These are phyloP conservation scores for Jamesozyma hellenica DNA, from an alignment of 805 yeast genomes.

Conservation along the genomic window DNA sequence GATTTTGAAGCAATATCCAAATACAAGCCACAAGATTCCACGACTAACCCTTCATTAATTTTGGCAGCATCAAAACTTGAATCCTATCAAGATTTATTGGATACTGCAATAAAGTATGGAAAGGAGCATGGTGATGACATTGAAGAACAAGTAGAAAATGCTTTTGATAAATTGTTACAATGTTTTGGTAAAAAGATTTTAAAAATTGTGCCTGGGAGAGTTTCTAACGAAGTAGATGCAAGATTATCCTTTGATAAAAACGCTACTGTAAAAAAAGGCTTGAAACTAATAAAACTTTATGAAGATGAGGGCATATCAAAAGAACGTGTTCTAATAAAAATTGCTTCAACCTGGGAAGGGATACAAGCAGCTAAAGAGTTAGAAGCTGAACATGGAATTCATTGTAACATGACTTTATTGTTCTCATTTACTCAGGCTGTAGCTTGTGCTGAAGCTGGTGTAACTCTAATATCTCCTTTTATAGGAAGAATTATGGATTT, in stretches of 20 bases:
- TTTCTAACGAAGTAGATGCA: conserved; percentile 96
- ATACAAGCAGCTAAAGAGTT: conserved; percentile 95
- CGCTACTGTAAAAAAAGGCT: conserved; percentile 85
- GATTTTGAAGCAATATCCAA: conserved; percentile 95
- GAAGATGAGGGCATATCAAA: conserved; percentile 71
- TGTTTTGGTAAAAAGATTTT: conserved; percentile 92
- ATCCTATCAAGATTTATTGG: conserved; percentile 79
- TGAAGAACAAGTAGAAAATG: conserved; percentile 57
- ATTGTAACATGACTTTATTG: conserved; percentile 86
- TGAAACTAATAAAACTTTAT: conserved; percentile 78
- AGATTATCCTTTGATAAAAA: conserved; percentile 91
- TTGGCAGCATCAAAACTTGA: conserved; percentile 87
- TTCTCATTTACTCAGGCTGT: conserved; percentile 95
- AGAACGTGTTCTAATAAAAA: conserved; percentile 86
- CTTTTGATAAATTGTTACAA: conserved; percentile 82
- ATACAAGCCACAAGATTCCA: conserved; percentile 97
- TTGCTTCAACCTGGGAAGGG: conserved; percentile 98
- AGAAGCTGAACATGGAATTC: conserved; percentile 80
- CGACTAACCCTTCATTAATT: conserved; percentile 95
- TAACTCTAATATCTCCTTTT: conserved; percentile 93
- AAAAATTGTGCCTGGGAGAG: conserved; percentile 94
- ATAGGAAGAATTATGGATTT: conserved; percentile 98
- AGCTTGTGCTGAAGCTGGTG: conserved; percentile 94
- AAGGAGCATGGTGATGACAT: conserved; percentile 43
- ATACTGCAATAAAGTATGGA: conserved; percentile 78